Conservation (phyloP, 164 flowering plant species). For the Umbellularia californica region DNA sequence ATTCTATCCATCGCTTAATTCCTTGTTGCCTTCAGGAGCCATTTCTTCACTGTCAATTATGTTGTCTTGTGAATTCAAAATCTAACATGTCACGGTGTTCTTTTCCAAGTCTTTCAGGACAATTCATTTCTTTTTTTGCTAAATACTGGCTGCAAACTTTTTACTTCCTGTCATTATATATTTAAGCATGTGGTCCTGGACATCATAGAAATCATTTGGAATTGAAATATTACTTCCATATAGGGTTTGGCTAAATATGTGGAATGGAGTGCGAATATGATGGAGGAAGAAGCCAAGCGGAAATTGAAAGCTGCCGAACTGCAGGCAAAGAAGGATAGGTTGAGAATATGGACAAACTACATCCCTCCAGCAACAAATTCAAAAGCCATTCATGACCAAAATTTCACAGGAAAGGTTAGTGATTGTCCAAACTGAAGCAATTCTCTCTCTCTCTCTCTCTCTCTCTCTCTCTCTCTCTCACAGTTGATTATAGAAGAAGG, state of each 20-base stretch:
- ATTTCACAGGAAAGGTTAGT: conserved; percentile 84
- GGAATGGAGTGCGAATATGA: conserved; percentile 96
- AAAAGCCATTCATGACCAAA: conserved; percentile 91
- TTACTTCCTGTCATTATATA: background rate
- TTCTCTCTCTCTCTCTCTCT: background rate
- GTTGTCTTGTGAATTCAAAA: too few species aligned
- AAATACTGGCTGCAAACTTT: background rate
- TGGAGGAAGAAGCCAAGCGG: conserved; percentile 87
- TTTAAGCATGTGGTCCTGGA: background rate
- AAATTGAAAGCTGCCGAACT: conserved; percentile 78
- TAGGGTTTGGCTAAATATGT: conserved; percentile 94
- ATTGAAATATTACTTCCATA: background rate
- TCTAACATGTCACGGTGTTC: background rate
- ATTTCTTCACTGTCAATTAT: too few species aligned
- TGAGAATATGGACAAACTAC: conserved; percentile 84
- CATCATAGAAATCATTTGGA: background rate
- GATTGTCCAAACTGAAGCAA: background rate
- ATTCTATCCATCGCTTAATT: too few species aligned
- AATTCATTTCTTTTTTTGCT: background rate
- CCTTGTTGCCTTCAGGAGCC: too few species aligned
- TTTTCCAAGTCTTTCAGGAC: background rate
- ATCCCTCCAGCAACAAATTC: conserved; percentile 87
- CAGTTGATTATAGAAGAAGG: too few species aligned
- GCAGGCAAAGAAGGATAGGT: conserved; percentile 69
- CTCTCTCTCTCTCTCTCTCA: background rate